phyloP scores from a whole-genome alignment of 140 eudicot species.

The Ambrosia hybrid region DNA sequence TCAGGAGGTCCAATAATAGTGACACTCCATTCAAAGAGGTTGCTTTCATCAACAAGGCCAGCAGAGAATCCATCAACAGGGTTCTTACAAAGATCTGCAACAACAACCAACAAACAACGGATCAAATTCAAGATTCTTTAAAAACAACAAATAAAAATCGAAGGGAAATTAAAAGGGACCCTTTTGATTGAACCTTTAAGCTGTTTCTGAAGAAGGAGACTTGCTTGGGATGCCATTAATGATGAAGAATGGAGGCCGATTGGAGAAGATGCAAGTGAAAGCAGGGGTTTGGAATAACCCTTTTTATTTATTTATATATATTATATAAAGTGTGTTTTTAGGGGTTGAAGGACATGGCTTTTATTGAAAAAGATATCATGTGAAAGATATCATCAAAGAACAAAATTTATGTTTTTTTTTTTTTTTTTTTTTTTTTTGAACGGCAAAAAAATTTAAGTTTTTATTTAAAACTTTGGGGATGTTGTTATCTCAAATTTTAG shows the following conservation, averaged over 20 bases:
- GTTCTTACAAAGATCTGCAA: conserved; percentile 82
- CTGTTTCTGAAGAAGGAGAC: conserved; percentile 93
- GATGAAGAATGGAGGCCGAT: conserved; percentile 16
- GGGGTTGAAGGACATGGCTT: too few relatives aligned
- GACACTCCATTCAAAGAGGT: conserved; percentile 95
- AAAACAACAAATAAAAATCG: not conserved
- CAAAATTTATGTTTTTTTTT: too few relatives aligned
- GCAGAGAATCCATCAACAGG: conserved; percentile 99
- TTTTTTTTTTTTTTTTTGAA: too few relatives aligned
- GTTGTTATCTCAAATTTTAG: too few relatives aligned
- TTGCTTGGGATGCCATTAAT: conserved; percentile 89
- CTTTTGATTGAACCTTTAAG: conserved; percentile 53
- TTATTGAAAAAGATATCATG: too few relatives aligned
- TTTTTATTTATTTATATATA: too few relatives aligned
- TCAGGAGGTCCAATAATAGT: conserved; percentile 98
- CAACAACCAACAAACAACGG: not conserved
- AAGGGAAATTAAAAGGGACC: not conserved
- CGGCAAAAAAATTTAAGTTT: too few relatives aligned
- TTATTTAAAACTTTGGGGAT: too few relatives aligned
- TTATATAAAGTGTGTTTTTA: too few relatives aligned
- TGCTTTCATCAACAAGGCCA: conserved; percentile 86
- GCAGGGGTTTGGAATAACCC: too few relatives aligned
- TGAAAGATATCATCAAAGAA: too few relatives aligned
- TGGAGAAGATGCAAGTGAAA: too few relatives aligned
- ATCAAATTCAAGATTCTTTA: conserved; percentile 28